Conservation (phyloP, 2,329 filamentous ascomycete genomes). For the Penicillium sp. region DNA sequence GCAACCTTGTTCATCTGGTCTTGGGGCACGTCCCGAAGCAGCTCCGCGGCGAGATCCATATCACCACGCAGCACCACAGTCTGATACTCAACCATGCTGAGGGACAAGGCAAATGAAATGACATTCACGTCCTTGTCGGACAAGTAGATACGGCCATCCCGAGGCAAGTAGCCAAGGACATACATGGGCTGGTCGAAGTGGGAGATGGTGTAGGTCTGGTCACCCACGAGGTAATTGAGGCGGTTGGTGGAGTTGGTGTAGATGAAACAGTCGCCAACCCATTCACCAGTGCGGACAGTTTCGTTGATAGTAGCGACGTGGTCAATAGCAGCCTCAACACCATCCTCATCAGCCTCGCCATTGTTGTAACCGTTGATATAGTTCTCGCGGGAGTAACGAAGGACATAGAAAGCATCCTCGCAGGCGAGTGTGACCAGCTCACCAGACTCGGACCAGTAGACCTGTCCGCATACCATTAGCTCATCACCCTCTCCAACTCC, state of each 20-base stretch:
- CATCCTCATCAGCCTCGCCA: slow-evolving; percentile 79
- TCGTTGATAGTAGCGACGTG: slow-evolving; percentile 94
- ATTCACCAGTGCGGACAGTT: slow-evolving; percentile 86
- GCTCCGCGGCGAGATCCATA: slow-evolving; percentile 81
- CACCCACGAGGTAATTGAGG: slow-evolving; percentile 93
- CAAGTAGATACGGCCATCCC: slow-evolving; percentile 91
- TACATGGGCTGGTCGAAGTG: slow-evolving; percentile 97
- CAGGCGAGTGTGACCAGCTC: slow-evolving; percentile 89
- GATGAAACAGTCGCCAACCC: slow-evolving; percentile 98
- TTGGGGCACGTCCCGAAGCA: slow-evolving; percentile 76
- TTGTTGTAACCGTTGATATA: slow-evolving; percentile 77
- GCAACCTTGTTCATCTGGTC: slow-evolving; percentile 98
- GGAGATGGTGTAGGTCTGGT: slow-evolving; percentile 95
- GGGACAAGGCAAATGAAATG: slow-evolving; percentile 82
- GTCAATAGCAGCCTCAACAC: slow-evolving; percentile 92
- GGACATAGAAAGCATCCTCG: slow-evolving; percentile 90
- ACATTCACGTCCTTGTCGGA: slow-evolving; percentile 92
- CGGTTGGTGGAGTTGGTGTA: slow-evolving; percentile 97
- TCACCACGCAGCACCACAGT: slow-evolving; percentile 90
- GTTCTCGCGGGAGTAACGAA: slow-evolving; percentile 83
- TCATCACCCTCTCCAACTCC: neutral
- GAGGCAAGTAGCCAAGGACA: slow-evolving; percentile 86
- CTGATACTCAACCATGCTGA: slow-evolving; percentile 93
- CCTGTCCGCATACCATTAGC: slow-evolving; percentile 43
- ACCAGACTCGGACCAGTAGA: slow-evolving; percentile 97